Evolutionary conservation across 2,329 filamentous ascomycete genomes (phyloP).

Genomic region (Cytospora piceae): DNA sequence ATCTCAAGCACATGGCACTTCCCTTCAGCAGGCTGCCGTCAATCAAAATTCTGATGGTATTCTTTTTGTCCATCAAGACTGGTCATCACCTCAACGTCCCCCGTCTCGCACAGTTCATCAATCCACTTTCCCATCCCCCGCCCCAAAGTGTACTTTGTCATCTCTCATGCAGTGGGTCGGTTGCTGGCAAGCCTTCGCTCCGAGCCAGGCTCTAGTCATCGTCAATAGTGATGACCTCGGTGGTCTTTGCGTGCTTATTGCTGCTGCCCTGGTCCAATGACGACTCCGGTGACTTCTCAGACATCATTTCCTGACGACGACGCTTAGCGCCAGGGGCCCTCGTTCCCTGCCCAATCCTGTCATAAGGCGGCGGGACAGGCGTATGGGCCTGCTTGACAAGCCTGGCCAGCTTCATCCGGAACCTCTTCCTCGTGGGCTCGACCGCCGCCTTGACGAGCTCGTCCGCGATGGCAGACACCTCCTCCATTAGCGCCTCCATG

Average conservation of each 20-base stretch:
- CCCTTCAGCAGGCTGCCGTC: background rate
- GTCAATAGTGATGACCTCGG: background rate
- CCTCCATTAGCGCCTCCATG: background rate
- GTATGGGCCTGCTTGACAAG: background rate
- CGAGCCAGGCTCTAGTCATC: background rate
- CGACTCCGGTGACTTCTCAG: background rate
- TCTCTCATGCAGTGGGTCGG: background rate
- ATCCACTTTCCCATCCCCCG: background rate
- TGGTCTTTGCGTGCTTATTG: background rate
- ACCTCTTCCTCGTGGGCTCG: background rate
- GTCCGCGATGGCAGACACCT: background rate
- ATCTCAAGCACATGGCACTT: background rate
- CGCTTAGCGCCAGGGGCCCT: background rate
- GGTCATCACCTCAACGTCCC: background rate
- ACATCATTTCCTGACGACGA: background rate
- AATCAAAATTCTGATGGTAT: background rate
- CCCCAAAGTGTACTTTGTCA: background rate
- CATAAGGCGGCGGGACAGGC: background rate
- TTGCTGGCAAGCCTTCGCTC: background rate
- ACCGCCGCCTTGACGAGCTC: background rate
- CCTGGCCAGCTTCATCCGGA: background rate
- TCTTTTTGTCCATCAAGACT: background rate
- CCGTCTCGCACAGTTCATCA: background rate
- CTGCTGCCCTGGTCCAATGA: background rate
- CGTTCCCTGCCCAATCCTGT: background rate